Base-by-base conservation (phyloP, 2,329 filamentous ascomycete species). In the Paracoccidioides lutzii region DNA sequence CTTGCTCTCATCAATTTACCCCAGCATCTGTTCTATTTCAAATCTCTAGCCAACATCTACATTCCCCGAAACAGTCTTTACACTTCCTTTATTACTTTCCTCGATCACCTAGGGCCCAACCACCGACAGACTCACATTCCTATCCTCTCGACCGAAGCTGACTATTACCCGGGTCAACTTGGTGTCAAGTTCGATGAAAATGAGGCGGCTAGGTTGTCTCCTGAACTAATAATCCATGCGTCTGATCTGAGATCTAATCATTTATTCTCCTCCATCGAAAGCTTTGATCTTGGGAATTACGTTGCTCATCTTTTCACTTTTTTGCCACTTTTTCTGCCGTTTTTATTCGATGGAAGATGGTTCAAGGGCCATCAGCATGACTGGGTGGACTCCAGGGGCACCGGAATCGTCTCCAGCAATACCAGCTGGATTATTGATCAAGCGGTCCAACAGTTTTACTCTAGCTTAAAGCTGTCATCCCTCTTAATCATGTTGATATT, bases 11-110 rank as follows among this genome's bases (percentile, higher is more conserved):
- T 81, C 0, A 78, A 81, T 59, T 69, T 75, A 46, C 68, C 82
- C 1, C 78, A 78, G 48, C 81, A 82, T 2, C 82, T 79, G 61
- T 78, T 79, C 58, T 84, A 83, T 60, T 74, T 74, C 2, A 80
- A 80, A 57, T 78, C 81, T 2, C 67, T 84, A 70, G 78, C 3
- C 72, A 76, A 38, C 75, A 78, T 0, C 84, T 83, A 62, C 67
- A 70, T 2, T 80, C 77, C 63, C 77, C 81, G 15, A 71, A 75
- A 14, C 78, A 82, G 41, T 81, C 77, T 14, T 76, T 84, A 45
- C 66, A 75, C 43, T 15, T 41, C 37, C 5, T 6, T 12, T 38
- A 12, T 7, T 12, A 8, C 6, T 14, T 78, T 79, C 0, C 66
- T 83, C 2, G 76, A 82, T 61, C 75, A 74, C 52, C 78, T 78